Base-by-base conservation (phyloP, 1,284 basidiomycete species). In the Puccinia hordei region DNA sequence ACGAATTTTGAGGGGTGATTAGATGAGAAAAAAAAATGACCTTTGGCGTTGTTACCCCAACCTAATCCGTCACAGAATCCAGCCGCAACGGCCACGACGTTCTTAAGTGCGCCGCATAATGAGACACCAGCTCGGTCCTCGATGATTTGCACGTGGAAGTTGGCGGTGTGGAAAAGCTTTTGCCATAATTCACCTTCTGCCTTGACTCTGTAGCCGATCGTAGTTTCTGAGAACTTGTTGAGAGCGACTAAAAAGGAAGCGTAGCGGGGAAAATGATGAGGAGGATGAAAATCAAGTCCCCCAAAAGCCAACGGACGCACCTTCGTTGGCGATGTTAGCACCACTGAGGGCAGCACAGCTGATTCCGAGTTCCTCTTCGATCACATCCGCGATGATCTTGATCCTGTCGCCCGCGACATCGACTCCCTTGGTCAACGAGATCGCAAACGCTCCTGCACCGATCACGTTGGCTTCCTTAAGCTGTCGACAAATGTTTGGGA, bases 291-390 rank as follows among this genome's bases (percentile, higher is more conserved):
- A n/a, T n/a, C n/a, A n/a, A n/a, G n/a, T n/a, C n/a, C n/a, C n/a
- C n/a, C n/a, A n/a, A n/a, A n/a, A n/a, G n/a, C n/a, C n/a, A n/a
- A n/a, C 12, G 33, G 19, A 30, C 65, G 19, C 2, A 82, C 84
- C 87, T 83, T 90, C 89, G 81, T 89, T 87, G 49, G 89, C 89
- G 74, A 90, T 89, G 85, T 90, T 90, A 46, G 89, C 89, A 6
- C 89, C 89, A 51, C 87, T 87, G 3, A 90, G 83, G 1, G 89
- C 89, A 0, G 87, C 87, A 82, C 88, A 88, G 12, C 87, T 86
- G 46, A 87, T 87, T 19, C 86, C 86, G 51, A 89, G 85, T 82
- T 87, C 86, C 46, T 86, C 85, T 83, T 88, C 87, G 82, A 90
- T 90, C 44, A 89, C 85, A 81, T 88, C 87, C 19, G 89, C 87